These are phyloP conservation scores for Carex myosuroides DNA, from an alignment of 176 grass and related monocot species.

Conservation along the genomic window DNA sequence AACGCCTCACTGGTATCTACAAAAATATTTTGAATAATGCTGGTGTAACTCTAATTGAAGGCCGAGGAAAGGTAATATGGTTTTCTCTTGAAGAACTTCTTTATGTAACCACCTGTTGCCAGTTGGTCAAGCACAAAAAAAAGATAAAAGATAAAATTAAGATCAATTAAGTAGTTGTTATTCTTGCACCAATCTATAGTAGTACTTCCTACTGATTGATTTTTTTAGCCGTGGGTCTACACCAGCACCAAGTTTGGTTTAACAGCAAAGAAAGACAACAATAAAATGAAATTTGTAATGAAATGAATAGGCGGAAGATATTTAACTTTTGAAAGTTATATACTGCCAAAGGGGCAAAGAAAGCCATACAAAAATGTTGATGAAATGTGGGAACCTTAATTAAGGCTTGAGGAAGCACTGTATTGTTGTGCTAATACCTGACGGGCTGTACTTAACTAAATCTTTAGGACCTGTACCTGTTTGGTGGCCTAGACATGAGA, in stretches of 20 bases:
- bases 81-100: background rate
- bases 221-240: background rate
- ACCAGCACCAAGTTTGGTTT: background rate
- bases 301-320: background rate
- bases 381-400: background rate
- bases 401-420: background rate
- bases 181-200: background rate
- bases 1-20: constrained; percentile 64
- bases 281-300: background rate
- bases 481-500: background rate
- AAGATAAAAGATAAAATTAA: background rate
- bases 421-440: background rate
- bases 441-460: background rate
- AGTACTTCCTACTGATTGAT: background rate
- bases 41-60: constrained; percentile 62
- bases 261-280: background rate
- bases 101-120: background rate
- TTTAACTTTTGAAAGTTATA: background rate
- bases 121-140: background rate
- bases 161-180: background rate
- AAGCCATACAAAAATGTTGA: background rate
- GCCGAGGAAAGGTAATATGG: constrained; percentile 51
- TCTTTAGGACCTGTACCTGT: background rate
- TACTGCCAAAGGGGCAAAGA: background rate
- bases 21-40: constrained; percentile 69